A percentile compares a stretch with the other conserved stretches of the same genome.
phyloP scores from a whole-genome alignment of 805 yeast genomes.

The Candida hungchunana region DNA sequence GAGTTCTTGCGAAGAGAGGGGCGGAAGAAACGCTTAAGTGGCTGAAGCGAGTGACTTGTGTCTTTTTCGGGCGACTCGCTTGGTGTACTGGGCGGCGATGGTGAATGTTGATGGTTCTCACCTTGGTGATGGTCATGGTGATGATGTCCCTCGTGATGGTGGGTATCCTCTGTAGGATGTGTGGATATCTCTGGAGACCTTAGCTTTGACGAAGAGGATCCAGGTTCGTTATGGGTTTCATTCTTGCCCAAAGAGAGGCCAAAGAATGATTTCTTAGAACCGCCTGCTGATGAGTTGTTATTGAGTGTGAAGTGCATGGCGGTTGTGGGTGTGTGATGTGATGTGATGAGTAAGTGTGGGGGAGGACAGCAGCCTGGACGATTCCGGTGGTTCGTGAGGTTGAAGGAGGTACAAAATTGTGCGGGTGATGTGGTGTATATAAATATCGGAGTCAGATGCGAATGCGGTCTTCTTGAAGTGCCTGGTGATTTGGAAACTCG shows the following conservation, averaged over 20 bases:
- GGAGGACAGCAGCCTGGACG: no score
- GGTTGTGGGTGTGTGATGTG: conserved; percentile 1
- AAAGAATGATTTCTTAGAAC: conserved; percentile 10
- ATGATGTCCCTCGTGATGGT: background rate
- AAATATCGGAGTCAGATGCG: no score
- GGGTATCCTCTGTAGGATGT: no score
- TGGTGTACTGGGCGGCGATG: conserved; percentile 2
- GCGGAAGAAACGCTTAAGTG: conserved; percentile 24
- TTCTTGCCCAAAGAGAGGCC: conserved; percentile 7
- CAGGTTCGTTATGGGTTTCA: conserved; percentile 1
- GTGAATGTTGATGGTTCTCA: background rate
- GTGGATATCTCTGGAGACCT: no score
- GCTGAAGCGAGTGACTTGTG: conserved; percentile 17
- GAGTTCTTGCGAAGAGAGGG: conserved; percentile 21
- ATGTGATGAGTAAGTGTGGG: no score
- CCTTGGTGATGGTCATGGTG: background rate
- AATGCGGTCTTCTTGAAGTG: no score
- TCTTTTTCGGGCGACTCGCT: conserved; percentile 13
- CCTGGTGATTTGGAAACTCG: no score
- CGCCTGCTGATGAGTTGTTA: conserved; percentile 2
- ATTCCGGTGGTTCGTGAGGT: no score
- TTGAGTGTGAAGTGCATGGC: conserved; percentile 12
- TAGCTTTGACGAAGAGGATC: background rate
- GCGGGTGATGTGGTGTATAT: no score
- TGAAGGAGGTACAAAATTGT: no score